Base-by-base conservation (phyloP, 139 green algal species). In the Trebouxia sp. region DNA sequence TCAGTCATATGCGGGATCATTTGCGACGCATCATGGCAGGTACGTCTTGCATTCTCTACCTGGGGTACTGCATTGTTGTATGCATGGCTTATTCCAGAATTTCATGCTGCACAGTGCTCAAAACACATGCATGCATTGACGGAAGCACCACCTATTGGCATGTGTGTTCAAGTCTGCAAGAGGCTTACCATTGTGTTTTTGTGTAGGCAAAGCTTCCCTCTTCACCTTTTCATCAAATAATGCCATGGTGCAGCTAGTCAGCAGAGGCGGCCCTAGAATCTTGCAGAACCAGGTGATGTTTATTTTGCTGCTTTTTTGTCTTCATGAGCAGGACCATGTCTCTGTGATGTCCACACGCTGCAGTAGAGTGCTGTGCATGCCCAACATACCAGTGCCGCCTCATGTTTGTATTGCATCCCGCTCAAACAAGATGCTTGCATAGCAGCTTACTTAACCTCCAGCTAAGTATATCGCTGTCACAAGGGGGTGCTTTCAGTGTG, bases 1-100 rank as follows among this genome's bases (percentile, higher is more conserved):
- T 98, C 83, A 87, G 85, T 1, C 93, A 98, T 87, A 95, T 97
- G 90, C 88, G 92, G 14, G 92, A 96, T 69, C 93, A 98, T 84
- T 82, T 99, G 85, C 80, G 91, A 28, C 87, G 92, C 15, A 94
- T 95, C 42, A 53, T 98, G 83, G 78, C 82, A 47, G 86, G 81
- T 83, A 42, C 5, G 80, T 7, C 47, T 42, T 53, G 14, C 20
- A 22, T 65, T 24, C 10, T 65, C 7, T 65, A 28, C 11, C 6
- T n/a, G n/a, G n/a, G n/a, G 53, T 37, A 35, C 20, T 26, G 11
- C 53, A 22, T 65, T 24, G 11, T 2, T 6, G 32, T 35, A 3
- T 65, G 53, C 14, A 15, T 62, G 26, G 51, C 51, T 62, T 5
- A 37, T 26, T 65, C 6, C n/a, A n/a, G n/a, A n/a, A n/a, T 65